Conservation (phyloP, 371 early-diverging fungal species). For the Lichtheimia hyalospora region DNA sequence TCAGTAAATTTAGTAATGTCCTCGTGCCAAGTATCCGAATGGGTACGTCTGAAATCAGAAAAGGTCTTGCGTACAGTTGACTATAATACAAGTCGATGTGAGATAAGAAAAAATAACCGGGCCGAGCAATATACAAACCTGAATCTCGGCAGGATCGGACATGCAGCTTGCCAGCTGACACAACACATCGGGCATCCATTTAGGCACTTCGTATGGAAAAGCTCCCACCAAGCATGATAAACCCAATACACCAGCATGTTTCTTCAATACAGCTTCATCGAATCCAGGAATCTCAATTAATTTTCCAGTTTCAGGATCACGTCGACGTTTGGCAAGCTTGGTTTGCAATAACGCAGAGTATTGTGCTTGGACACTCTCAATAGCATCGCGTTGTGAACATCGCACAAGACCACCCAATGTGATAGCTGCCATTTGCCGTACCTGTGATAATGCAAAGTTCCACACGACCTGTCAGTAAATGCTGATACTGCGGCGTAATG, state of each 20-base stretch:
- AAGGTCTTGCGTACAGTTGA: constrained; percentile 84
- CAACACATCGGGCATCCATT: constrained; percentile 87
- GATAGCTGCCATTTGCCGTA: constrained; percentile 79
- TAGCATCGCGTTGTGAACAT: constrained; percentile 81
- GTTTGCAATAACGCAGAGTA: constrained; percentile 34
- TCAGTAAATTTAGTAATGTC: constrained; percentile 76
- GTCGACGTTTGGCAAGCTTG: constrained; percentile 45
- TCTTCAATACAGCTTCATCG: constrained; percentile 62
- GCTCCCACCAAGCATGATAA: constrained; percentile 83
- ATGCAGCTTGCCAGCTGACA: constrained; percentile 74
- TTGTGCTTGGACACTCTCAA: constrained; percentile 48
- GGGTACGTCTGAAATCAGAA: constrained; percentile 89
- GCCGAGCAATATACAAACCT: constrained; percentile 36
- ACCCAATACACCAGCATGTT: constrained; percentile 89
- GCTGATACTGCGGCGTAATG: constrained; percentile 7
- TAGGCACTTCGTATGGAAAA: constrained; percentile 90
- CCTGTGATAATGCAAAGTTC: constrained; percentile 40
- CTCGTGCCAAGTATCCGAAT: constrained; percentile 94
- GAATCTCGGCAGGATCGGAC: constrained; percentile 87
- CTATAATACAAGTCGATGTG: constrained; percentile 23
- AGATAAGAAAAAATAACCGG: too few species aligned
- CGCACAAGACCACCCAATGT: constrained; percentile 85
- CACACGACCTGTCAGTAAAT: neutral
- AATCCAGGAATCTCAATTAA: constrained; percentile 51
- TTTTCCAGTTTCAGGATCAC: constrained; percentile 43